Conservation (phyloP, 192 early-diverging fungal species). For the Coemansia nantahalensis region DNA sequence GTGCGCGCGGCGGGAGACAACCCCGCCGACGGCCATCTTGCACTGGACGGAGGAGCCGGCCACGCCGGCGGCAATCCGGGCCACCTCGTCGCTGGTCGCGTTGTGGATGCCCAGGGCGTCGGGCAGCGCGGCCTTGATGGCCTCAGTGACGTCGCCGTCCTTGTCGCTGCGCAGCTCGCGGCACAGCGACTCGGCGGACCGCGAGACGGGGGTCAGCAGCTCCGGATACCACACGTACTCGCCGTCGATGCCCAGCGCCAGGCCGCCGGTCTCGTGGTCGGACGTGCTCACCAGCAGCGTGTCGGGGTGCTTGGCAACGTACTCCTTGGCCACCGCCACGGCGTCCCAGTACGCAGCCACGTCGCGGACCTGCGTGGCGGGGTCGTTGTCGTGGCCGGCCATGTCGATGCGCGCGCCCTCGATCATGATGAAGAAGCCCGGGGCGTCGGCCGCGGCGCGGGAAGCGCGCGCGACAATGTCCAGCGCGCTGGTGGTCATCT, state of each 20-base stretch:
- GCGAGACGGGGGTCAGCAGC: slow-evolving; percentile 19
- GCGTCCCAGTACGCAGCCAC: slow-evolving; percentile 60
- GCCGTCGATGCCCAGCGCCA: slow-evolving; percentile 52
- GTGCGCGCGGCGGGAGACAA: slow-evolving; percentile 30
- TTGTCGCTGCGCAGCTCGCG: background rate
- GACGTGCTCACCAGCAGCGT: slow-evolving; percentile 57
- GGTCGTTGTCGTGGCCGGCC: slow-evolving; percentile 61
- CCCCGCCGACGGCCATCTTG: slow-evolving; percentile 19
- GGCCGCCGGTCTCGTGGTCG: slow-evolving; percentile 66
- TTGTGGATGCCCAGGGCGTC: slow-evolving; percentile 37
- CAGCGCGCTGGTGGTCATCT: slow-evolving; percentile 85
- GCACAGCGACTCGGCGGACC: slow-evolving; percentile 39
- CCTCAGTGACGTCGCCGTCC: background rate
- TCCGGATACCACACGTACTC: slow-evolving; percentile 56
- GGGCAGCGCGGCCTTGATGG: slow-evolving; percentile 13
- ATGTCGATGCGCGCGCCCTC: slow-evolving; percentile 63
- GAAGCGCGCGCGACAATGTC: slow-evolving; percentile 57
- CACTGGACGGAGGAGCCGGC: background rate
- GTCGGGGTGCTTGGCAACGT: slow-evolving; percentile 47
- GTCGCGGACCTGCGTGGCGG: slow-evolving; percentile 58
- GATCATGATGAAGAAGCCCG: slow-evolving; percentile 61
- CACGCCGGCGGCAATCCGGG: background rate
- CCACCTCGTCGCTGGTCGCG: slow-evolving; percentile 23
- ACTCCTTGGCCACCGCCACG: slow-evolving; percentile 47
- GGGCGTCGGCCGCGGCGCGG: slow-evolving; percentile 4